These are phyloP conservation scores for Lunasporangiospora selenospora DNA, from an alignment of 192 early-diverging fungal genomes.

Conservation along the genomic window DNA sequence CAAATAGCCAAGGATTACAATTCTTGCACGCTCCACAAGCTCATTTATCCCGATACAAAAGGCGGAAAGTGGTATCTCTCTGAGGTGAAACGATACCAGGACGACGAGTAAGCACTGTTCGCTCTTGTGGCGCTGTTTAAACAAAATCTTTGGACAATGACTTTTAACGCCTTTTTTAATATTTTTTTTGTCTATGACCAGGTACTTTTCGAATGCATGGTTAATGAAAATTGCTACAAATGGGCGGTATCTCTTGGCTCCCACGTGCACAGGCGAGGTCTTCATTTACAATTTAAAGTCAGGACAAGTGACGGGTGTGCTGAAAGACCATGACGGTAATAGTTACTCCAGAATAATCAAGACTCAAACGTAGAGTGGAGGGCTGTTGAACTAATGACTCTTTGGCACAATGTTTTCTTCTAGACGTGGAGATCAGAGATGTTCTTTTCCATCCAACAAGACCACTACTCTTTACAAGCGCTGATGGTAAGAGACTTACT, in stretches of 20 bases:
- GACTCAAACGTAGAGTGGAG: not conserved
- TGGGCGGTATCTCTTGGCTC: slow-evolving; percentile 88
- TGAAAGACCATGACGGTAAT: slow-evolving; percentile 85
- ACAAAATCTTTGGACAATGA: not conserved
- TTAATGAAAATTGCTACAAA: slow-evolving; percentile 89
- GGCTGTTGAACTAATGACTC: not conserved
- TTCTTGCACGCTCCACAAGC: slow-evolving; percentile 84
- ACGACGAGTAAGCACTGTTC: slow-evolving; percentile 72
- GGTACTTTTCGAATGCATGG: slow-evolving; percentile 94
- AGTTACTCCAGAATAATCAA: not conserved
- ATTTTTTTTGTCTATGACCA: slow-evolving; percentile 15
- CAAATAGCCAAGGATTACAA: slow-evolving; percentile 80
- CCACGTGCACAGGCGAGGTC: slow-evolving; percentile 88
- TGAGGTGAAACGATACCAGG: slow-evolving; percentile 76
- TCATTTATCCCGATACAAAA: slow-evolving; percentile 80
- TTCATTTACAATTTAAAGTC: slow-evolving; percentile 84
- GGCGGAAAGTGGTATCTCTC: slow-evolving; percentile 78
- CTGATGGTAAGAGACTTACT: slow-evolving; percentile 69
- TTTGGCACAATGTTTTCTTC: not conserved
- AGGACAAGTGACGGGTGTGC: slow-evolving; percentile 75
- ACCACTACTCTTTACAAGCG: slow-evolving; percentile 83
- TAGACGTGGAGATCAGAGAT: slow-evolving; percentile 60
- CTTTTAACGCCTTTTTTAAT: not conserved
- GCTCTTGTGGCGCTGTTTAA: not conserved
- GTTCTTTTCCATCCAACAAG: slow-evolving; percentile 86